Evolutionary conservation across 176 grass and related monocot genomes (phyloP).

Genomic region (Phyllostachys edulis): DNA sequence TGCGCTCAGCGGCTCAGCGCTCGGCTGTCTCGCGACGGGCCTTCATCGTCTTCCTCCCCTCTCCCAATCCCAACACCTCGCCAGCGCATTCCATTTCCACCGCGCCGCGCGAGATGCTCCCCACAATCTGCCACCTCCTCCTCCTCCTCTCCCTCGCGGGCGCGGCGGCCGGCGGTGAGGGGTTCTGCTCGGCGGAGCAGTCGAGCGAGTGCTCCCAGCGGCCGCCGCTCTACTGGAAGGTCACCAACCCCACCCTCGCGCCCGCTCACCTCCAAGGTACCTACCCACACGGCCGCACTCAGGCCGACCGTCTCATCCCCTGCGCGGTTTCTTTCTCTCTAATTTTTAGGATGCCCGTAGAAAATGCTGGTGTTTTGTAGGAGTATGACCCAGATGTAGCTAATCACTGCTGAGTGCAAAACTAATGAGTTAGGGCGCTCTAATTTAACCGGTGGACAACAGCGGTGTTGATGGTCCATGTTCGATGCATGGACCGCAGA

Average conservation of each 20-base stretch:
- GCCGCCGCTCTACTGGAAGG: constrained; percentile 76
- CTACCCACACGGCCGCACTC: background rate
- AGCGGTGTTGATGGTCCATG: background rate
- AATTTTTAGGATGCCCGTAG: constrained; percentile 14
- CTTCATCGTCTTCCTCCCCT: background rate
- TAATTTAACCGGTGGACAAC: background rate
- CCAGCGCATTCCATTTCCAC: background rate
- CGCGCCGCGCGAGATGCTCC: constrained; percentile 30
- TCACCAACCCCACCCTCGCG: constrained; percentile 71
- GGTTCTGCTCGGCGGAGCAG: constrained; percentile 53
- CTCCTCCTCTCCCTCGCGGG: constrained; percentile 1
- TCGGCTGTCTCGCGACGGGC: background rate
- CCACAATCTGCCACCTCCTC: background rate
- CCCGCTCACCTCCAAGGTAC: constrained; percentile 69
- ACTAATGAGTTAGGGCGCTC: background rate
- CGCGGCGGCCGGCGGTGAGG: constrained; percentile 28
- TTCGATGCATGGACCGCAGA: background rate
- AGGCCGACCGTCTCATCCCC: background rate
- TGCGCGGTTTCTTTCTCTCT: background rate
- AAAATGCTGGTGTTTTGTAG: background rate
- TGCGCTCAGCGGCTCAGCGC: background rate
- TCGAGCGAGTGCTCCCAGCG: constrained; percentile 32
- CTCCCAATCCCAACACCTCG: background rate
- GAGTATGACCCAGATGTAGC: background rate
- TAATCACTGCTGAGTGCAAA: background rate